phyloP scores from a whole-genome alignment of 495 filamentous ascomycete species.

The Talaromyces nanjingensis region DNA sequence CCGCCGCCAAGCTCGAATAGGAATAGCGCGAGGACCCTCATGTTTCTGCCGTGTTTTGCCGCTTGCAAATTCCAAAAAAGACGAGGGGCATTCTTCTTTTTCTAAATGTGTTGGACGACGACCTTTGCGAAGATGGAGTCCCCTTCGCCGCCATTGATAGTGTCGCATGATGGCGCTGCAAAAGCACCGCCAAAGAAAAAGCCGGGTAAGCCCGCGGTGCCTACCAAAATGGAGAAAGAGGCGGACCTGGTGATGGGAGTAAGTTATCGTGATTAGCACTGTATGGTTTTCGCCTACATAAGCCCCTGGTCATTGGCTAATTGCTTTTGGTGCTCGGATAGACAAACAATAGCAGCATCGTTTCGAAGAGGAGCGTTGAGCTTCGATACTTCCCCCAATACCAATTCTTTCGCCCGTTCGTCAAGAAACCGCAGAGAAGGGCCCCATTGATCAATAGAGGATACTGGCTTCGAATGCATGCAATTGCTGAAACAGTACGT shows the following conservation, averaged over 20 bases:
- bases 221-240: constrained; percentile 41
- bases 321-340: constrained; percentile 18
- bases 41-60: constrained; percentile 1
- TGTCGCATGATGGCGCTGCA: not conserved
- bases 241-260: constrained; percentile 64
- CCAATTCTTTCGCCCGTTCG: constrained; percentile 81
- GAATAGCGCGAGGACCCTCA: not conserved
- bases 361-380: constrained; percentile 85
- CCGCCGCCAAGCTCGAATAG: not conserved
- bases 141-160: not conserved
- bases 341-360: constrained; percentile 88
- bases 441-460: constrained; percentile 82
- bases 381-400: constrained; percentile 70
- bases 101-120: not conserved
- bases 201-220: not conserved
- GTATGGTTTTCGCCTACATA: not conserved
- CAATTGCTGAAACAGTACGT: constrained; percentile 64
- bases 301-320: not conserved
- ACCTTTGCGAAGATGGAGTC: not conserved
- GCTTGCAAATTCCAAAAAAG: constrained; percentile 2
- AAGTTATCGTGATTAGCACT: constrained; percentile 20
- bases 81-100: not conserved
- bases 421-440: constrained; percentile 71
- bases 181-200: not conserved
- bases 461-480: constrained; percentile 80